Base-by-base conservation (phyloP, 1,139 yeast genomes). In the Schizosaccharomyces versatilis region DNA sequence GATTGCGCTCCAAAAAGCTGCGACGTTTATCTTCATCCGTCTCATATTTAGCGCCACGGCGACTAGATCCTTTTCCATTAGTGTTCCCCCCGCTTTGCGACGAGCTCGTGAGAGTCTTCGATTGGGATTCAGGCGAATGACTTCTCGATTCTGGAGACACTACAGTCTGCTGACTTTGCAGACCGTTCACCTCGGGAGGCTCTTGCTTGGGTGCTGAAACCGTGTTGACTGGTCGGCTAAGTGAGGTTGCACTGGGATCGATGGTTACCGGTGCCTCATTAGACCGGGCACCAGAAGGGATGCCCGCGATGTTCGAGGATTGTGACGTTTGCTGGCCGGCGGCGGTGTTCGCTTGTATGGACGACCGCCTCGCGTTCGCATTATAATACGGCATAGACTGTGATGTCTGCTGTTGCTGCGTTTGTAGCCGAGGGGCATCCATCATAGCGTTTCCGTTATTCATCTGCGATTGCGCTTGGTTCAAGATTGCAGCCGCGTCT, bases 1-100 rank as follows among this genome's bases (percentile, higher is more conserved):
- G 6, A 63, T 69, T 52, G 73, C 78, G 7, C 63, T 68, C 38
- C 65, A 67, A 9, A 73, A 90, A 90, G 61, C 75, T 80, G 65
- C 79, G 79, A 39, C 97, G 76, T 64, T 83, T 85, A 52, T 82
- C 90, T 53, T 76, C 84, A 51, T 77, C 81, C 0, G 73, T 65
- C 59, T 65, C 59, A 40, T 60, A 61, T 36, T 56, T 56, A 17
- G 53, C 36, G 32, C 47, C 55, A 7, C 51, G 51, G 14, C 49
- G 54, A 48, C 51, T 19, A 8, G 54, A 40, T 42, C 38, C 38
- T 10, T 38, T 47, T 10, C 55, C 40, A 47, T 51, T 39, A 12
- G 36, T 15, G 14, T 38, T 24, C 15, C 38, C 41, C 6, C 55
- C 55, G 32, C 5, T 24, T 24, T 24, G 32, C 32, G 32, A 24